These are phyloP conservation scores for Penicillium daleae DNA, from an alignment of 495 filamentous ascomycete genomes.

Conservation along the genomic window DNA sequence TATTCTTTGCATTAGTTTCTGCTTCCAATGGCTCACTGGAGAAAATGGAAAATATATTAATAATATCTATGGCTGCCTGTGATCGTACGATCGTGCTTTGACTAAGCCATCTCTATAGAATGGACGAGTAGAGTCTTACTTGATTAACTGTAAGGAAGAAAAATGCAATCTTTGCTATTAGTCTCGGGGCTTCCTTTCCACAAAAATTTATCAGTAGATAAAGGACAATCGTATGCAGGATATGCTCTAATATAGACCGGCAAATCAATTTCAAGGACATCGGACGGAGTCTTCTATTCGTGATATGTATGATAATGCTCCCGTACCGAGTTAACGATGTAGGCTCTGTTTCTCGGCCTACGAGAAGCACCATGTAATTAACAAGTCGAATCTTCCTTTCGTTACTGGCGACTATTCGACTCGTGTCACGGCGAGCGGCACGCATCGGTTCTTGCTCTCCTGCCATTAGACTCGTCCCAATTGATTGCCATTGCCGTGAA, in stretches of 20 bases:
- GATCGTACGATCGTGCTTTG: not conserved
- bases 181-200: too few relatives aligned
- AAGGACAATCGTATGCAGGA: not conserved
- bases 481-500: not conserved
- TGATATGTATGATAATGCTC: not conserved
- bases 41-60: slow-evolving; percentile 10
- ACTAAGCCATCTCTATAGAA: not conserved
- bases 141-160: not conserved
- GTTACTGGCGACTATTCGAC: not conserved
- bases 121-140: not conserved
- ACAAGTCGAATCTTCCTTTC: not conserved
- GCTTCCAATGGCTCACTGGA: not conserved
- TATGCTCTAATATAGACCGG: not conserved
- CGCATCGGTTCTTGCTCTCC: not conserved
- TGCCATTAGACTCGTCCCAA: not conserved
- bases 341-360: not conserved
- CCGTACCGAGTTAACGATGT: not conserved
- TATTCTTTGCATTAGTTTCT: slow-evolving; percentile 18
- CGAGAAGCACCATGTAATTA: not conserved
- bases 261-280: not conserved
- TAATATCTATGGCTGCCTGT: not conserved
- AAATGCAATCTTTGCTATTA: not conserved
- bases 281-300: not conserved
- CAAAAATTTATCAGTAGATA: not conserved
- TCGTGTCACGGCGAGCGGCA: not conserved